Conservation (phyloP, 2,329 filamentous ascomycete species). For the Cadophora luteo-olivacea region DNA sequence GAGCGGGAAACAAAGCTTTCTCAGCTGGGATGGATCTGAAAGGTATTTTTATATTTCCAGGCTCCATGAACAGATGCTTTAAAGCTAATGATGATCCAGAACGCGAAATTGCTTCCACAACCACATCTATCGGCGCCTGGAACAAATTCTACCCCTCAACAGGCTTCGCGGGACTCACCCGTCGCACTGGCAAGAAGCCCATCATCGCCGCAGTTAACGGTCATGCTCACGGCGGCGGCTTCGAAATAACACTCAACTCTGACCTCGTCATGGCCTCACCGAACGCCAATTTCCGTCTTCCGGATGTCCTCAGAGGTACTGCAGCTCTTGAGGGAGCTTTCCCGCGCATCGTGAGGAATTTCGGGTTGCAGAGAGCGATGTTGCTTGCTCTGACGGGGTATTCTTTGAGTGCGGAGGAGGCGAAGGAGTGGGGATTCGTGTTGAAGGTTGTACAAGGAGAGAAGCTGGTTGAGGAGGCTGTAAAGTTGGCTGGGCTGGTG, state of each 20-base stretch:
- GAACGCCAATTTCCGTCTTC: constrained; percentile 59
- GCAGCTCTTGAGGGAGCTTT: constrained; percentile 63
- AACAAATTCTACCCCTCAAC: constrained; percentile 48
- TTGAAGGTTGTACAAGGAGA: constrained; percentile 43
- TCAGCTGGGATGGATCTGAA: constrained; percentile 62
- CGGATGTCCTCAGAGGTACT: constrained; percentile 65
- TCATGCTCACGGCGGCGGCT: constrained; percentile 61
- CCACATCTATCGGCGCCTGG: background rate
- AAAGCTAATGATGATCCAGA: background rate
- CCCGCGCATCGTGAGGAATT: constrained; percentile 49
- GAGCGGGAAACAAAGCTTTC: constrained; percentile 59
- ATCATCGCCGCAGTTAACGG: constrained; percentile 67
- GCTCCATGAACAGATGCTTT: background rate
- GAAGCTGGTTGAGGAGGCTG: constrained; percentile 41
- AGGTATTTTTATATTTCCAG: constrained; percentile 24
- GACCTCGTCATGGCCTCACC: constrained; percentile 64
- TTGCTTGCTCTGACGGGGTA: constrained; percentile 42
- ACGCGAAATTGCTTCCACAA: background rate
- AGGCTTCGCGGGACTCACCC: constrained; percentile 62
- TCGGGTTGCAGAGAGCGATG: constrained; percentile 47
- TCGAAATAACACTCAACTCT: constrained; percentile 56
- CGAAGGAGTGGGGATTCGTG: constrained; percentile 41
- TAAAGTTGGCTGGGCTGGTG: constrained; percentile 45
- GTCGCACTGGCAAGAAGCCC: constrained; percentile 64
- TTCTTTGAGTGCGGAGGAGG: constrained; percentile 51